Evolutionary conservation across 495 filamentous ascomycete species (phyloP), one percentile per base, ranked within the genome.

Genomic region (Neurospora sp.): DNA sequence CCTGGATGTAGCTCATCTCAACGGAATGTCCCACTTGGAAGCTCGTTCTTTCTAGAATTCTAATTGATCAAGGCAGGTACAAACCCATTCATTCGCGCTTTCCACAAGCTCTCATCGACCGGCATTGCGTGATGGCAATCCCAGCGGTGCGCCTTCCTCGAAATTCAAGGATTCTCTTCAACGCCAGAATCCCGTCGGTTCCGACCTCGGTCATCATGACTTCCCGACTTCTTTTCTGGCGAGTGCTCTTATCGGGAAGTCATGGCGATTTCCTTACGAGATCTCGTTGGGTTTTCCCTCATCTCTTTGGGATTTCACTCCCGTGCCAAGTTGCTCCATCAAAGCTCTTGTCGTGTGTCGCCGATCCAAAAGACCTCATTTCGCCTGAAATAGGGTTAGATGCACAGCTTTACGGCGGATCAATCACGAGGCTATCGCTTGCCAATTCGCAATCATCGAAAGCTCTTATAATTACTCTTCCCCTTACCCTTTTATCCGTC

Each of bases 321-420:
- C 14, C 53, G 53, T 35, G 53, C 53, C 53, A 35, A 16, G 53
- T 37, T 35, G 53, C 53, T 65, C 53, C 53, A 65, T 65, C 53
- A 65, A 65, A 65, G 27, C 53, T 65, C 27, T 65, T 18, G 53
- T n/a, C n/a, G n/a, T 65, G 27, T 70, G 73, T 73, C 71, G 59
- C 68, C 68, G 41, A 72, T 39, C 37, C 40, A 47, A 40, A 20
- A 39, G 71, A 73, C 72, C 53, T 69, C 74, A 73, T 74, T 73
- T 68, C 69, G 39, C 65, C 41, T 41, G 73, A 72, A 73, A 78
- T 76, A 72, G 45, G 71, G 42, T 78, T 76, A 76, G 47, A 61
- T 72, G 73, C 76, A 75, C 75, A 76, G 73, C 39, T 75, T 76
- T 76, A 74, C 59, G 72, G 38, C 68, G 47, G 72, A 74, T 70